Evolutionary conservation across 345 rosid species (phyloP).

Genomic region (Euphorbia lathyris): DNA sequence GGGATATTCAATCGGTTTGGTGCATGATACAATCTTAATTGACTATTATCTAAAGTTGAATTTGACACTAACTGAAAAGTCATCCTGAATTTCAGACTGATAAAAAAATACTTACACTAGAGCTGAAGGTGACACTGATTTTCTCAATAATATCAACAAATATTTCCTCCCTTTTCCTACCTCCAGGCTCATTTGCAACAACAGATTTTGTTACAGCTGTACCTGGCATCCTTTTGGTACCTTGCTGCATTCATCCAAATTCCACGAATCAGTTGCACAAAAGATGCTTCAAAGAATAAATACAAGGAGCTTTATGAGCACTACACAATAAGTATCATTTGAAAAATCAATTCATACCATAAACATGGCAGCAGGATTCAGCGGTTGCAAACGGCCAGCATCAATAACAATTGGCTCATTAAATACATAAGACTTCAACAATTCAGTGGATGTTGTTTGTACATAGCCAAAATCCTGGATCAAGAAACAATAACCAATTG

Average conservation of each 20-base stretch:
- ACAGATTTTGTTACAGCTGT: slow-evolving; percentile 96
- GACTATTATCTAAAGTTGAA: neutral
- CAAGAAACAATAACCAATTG: slow-evolving; percentile 10
- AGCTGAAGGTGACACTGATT: slow-evolving; percentile 97
- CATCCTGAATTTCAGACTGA: slow-evolving; percentile 1
- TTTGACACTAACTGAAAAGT: neutral
- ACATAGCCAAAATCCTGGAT: slow-evolving; percentile 96
- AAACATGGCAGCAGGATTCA: slow-evolving; percentile 91
- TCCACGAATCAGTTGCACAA: slow-evolving; percentile 22
- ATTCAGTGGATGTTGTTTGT: slow-evolving; percentile 95
- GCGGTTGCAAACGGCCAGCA: slow-evolving; percentile 75
- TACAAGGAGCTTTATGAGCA: neutral
- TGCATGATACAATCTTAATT: neutral
- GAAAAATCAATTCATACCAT: slow-evolving; percentile 44
- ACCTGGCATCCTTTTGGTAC: slow-evolving; percentile 95
- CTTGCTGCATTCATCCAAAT: slow-evolving; percentile 64
- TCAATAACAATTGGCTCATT: slow-evolving; percentile 92
- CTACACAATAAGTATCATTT: slow-evolving; percentile 2
- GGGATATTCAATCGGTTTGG: neutral
- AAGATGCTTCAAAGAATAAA: neutral
- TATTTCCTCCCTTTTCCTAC: slow-evolving; percentile 95
- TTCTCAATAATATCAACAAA: slow-evolving; percentile 97
- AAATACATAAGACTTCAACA: slow-evolving; percentile 85
- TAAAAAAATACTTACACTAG: slow-evolving; percentile 64
- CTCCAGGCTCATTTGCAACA: slow-evolving; percentile 97